Evolutionary conservation across 495 filamentous ascomycete species (phyloP), one percentile per base, ranked within the genome.

Genomic region (Annulohypoxylon stygium): DNA sequence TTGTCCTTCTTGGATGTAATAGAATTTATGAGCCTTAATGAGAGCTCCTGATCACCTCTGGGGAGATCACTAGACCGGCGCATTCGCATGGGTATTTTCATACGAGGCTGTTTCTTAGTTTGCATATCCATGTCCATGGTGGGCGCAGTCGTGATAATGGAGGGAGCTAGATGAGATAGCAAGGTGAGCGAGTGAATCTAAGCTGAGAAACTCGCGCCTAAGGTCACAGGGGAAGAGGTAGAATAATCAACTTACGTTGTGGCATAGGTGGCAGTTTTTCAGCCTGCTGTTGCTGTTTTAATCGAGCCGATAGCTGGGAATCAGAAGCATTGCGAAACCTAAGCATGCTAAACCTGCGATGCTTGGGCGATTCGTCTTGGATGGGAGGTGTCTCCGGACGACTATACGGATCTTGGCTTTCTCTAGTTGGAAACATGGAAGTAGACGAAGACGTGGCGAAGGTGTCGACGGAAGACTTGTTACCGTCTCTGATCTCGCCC

Each of bases 291-390:
- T 93, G 91, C 63, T 92, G 88, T 78, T 91, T 94, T 48, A 92
- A 92, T 75, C 90, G 93, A 60, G 86, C 81, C 9, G 93, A 93
- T 59, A 98, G 85, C 77, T 97, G 94, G 53, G 96, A 93, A 80
- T 99, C 96, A 14, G 95, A 97, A 54, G 93, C 94, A 88, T 98
- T 93, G 55, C 95, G 91, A 76, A 97, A 91, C 78, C 91, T 93
- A 81, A 97, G 87, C 82, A 98, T 90, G 78, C 92, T 96, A 78
- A 98, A 98, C 37, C 95, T 91, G 67, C 91, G 86, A 78, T 88
- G 83, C 65, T 83, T 88, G 3, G 81, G 78, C 20, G 78, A 84
- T 73, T 86, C 83, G 26, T 85, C 84, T 70, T 85, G 83, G 34
- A 83, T 70, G 2, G 80, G 76, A 10, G 81, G 81, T 1, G 81